phyloP scores from a whole-genome alignment of 2,329 filamentous ascomycete species.

The Lecanoromycetidae sp. region DNA sequence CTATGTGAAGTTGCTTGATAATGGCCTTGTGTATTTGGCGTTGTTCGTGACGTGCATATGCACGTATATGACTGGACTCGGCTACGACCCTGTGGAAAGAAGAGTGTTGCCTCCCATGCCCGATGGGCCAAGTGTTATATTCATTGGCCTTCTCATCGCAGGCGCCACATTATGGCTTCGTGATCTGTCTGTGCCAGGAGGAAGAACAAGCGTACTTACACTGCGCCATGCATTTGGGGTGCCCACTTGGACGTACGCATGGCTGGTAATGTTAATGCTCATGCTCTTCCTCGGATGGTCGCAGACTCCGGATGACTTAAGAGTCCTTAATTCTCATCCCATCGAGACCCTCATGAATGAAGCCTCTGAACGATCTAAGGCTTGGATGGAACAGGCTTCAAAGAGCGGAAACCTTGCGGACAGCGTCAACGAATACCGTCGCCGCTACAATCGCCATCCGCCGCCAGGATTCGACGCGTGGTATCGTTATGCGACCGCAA shows the following conservation, averaged over 20 bases:
- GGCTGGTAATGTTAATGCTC: slow-evolving; percentile 31
- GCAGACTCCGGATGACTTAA: slow-evolving; percentile 30
- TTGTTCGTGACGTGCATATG: slow-evolving; percentile 29
- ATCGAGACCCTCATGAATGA: slow-evolving; percentile 44
- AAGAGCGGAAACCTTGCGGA: slow-evolving; percentile 37
- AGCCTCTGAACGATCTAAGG: slow-evolving; percentile 36
- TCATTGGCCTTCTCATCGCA: slow-evolving; percentile 1
- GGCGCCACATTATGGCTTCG: not conserved
- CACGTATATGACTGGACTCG: slow-evolving; percentile 25
- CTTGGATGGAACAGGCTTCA: slow-evolving; percentile 37
- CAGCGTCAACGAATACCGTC: slow-evolving; percentile 40
- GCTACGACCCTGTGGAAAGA: slow-evolving; percentile 25
- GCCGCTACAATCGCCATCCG: slow-evolving; percentile 42
- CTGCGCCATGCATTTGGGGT: slow-evolving; percentile 7
- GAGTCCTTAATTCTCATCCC: slow-evolving; percentile 36
- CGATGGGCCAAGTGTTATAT: not conserved
- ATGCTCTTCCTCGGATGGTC: slow-evolving; percentile 33
- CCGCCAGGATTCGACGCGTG: slow-evolving; percentile 50
- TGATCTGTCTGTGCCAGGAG: slow-evolving; percentile 16
- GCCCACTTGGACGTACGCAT: slow-evolving; percentile 25
- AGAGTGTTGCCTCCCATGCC: not conserved
- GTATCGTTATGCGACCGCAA: slow-evolving; percentile 44
- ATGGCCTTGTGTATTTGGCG: slow-evolving; percentile 30
- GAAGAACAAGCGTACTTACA: not conserved
- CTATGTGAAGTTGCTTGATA: slow-evolving; percentile 29